Conservation (phyloP, 768 basidiomycete species). For the Lentinus brumalis region DNA sequence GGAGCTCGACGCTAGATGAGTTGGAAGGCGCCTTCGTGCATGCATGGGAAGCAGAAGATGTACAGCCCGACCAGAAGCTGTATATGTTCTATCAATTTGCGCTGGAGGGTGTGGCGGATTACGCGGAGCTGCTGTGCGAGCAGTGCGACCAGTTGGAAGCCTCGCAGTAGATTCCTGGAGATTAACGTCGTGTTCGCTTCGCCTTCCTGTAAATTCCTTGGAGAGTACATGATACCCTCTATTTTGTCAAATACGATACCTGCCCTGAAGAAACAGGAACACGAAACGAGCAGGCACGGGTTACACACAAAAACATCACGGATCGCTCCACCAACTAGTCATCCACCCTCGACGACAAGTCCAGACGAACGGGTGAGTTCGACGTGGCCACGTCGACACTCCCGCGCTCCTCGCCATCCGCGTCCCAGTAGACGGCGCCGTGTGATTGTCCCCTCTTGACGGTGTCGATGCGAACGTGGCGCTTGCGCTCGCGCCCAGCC, state of each 20-base stretch:
- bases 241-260: neutral
- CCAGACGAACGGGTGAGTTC: constrained; percentile 3
- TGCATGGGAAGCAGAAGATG: too few relatives aligned
- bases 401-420: neutral
- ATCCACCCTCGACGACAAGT: neutral
- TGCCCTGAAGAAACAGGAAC: neutral
- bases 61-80: too few relatives aligned
- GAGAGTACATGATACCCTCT: too few relatives aligned
- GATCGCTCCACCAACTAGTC: neutral
- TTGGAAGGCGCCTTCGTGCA: too few relatives aligned
- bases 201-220: too few relatives aligned
- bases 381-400: neutral
- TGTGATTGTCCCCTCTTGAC: constrained; percentile 1
- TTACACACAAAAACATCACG: neutral
- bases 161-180: too few relatives aligned
- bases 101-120: too few relatives aligned
- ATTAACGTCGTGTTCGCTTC: too few relatives aligned
- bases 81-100: too few relatives aligned
- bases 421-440: constrained; percentile 21
- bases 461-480: constrained; percentile 25
- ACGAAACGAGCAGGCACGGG: neutral
- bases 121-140: too few relatives aligned
- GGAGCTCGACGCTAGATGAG: too few relatives aligned
- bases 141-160: too few relatives aligned
- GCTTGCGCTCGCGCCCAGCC: constrained; percentile 36